These are phyloP conservation scores for Silene noctiflora DNA, from an alignment of 179 eudicot species.

Conservation along the genomic window DNA sequence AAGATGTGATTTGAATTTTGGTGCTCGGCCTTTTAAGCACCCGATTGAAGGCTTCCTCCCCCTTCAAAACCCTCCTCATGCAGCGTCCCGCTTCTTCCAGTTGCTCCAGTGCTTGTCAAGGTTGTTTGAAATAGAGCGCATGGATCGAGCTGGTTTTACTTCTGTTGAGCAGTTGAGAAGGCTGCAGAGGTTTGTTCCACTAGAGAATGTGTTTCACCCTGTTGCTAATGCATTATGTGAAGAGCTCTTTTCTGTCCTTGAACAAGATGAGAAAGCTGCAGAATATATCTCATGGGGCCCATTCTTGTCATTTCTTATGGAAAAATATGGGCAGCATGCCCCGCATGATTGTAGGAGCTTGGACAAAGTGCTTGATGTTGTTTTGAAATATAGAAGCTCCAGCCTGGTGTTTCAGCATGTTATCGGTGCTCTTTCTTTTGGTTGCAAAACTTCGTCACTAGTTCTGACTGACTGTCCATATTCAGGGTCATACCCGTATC, in stretches of 20 bases:
- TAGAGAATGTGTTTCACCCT: conserved; percentile 63
- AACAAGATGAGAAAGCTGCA: conserved; percentile 41
- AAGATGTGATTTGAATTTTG: conserved; percentile 85
- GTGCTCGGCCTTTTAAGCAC: conserved; percentile 70
- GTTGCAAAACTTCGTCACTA: conserved; percentile 71
- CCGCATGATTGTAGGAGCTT: conserved; percentile 74
- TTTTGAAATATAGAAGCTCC: conserved; percentile 54
- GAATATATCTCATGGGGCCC: conserved; percentile 84
- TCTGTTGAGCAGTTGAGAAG: conserved; percentile 77
- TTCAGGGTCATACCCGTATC: conserved; percentile 86
- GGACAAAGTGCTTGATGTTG: conserved; percentile 69
- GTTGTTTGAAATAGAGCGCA: conserved; percentile 57
- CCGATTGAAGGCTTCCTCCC: conserved; percentile 75
- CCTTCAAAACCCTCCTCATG: conserved; percentile 60
- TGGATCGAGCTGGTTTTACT: conserved; percentile 49
- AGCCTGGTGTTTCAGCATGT: conserved; percentile 51
- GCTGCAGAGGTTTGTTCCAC: conserved; percentile 78
- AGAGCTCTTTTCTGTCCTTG: conserved; percentile 57
- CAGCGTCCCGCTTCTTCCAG: conserved; percentile 36
- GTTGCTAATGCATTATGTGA: conserved; percentile 71
- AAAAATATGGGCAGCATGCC: conserved; percentile 53
- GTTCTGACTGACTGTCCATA: conserved; percentile 78
- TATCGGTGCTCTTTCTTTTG: conserved; percentile 65
- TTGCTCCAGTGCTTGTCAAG: conserved; percentile 68
- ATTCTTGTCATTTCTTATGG: conserved; percentile 61